Conservation (phyloP, 331 rosid species). For the Erythrophleum ivorense region DNA sequence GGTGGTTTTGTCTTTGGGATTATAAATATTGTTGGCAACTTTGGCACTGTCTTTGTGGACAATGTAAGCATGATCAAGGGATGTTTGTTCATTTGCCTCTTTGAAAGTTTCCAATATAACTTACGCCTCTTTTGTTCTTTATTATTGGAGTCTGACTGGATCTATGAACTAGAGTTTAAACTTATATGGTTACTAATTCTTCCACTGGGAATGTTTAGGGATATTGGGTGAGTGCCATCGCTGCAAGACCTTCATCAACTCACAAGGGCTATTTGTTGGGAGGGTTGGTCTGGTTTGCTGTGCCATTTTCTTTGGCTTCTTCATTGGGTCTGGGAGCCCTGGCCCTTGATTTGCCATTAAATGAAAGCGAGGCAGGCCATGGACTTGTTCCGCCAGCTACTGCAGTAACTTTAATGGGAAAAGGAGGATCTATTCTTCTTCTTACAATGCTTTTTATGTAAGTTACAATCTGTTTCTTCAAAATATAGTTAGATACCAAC, state of each 20-base stretch:
- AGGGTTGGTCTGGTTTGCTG: conserved; percentile 98
- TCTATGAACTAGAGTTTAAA: neutral
- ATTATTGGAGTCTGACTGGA: neutral
- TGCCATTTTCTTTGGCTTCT: conserved; percentile 94
- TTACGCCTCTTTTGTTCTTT: too few species aligned
- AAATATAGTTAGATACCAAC: neutral
- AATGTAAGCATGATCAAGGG: conserved; percentile 60
- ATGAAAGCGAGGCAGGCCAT: conserved; percentile 73
- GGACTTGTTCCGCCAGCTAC: conserved; percentile 97
- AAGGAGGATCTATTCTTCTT: conserved; percentile 90
- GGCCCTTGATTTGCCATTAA: conserved; percentile 89
- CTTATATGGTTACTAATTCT: neutral
- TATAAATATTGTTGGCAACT: conserved; percentile 86
- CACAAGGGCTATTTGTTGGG: conserved; percentile 96
- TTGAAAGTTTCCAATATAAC: neutral
- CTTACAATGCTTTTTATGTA: conserved; percentile 96
- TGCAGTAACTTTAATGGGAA: conserved; percentile 94
- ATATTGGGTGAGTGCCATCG: conserved; percentile 97
- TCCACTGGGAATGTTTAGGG: conserved; percentile 61
- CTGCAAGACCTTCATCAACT: conserved; percentile 95
- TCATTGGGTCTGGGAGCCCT: conserved; percentile 88
- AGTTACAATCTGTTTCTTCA: conserved; percentile 35
- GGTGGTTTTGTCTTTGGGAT: conserved; percentile 91
- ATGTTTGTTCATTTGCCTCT: conserved; percentile 12
- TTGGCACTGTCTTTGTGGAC: conserved; percentile 94